Conservation (phyloP, 2,329 filamentous ascomycete genomes). For the Dactylellina parvicollis region DNA sequence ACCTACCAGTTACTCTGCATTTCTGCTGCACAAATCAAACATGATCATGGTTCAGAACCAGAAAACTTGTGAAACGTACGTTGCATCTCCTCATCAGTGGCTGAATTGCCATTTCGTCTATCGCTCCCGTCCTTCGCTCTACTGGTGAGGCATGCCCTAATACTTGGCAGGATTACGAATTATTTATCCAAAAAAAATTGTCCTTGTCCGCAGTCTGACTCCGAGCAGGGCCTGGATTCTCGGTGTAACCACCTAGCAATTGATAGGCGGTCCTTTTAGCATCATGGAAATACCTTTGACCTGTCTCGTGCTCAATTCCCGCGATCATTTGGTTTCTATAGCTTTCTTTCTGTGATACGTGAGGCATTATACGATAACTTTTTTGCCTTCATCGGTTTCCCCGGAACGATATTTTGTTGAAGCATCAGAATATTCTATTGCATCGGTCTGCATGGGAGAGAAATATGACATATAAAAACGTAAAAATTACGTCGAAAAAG, state of each 20-base stretch:
- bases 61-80: not conserved
- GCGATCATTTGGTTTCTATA: not conserved
- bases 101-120: constrained; percentile 33
- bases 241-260: constrained; percentile 36
- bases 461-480: constrained; percentile 50
- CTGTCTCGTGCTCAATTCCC: constrained; percentile 40
- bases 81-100: not conserved
- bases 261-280: constrained; percentile 20
- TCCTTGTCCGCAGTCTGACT: constrained; percentile 4
- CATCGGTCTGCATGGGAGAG: constrained; percentile 1
- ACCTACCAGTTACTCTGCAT: not conserved
- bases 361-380: constrained; percentile 16
- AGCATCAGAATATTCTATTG: not conserved
- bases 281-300: constrained; percentile 3
- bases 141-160: constrained; percentile 15
- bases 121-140: constrained; percentile 14
- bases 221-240: constrained; percentile 14
- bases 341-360: constrained; percentile 24
- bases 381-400: not conserved
- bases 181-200: constrained; percentile 9
- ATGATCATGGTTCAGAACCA: constrained; percentile 22
- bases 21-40: not conserved
- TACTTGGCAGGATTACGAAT: constrained; percentile 40
- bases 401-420: too few species aligned
- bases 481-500: constrained; percentile 50